Base-by-base conservation (phyloP, 2,329 filamentous ascomycete species). In the Pleomassaria siparia region DNA sequence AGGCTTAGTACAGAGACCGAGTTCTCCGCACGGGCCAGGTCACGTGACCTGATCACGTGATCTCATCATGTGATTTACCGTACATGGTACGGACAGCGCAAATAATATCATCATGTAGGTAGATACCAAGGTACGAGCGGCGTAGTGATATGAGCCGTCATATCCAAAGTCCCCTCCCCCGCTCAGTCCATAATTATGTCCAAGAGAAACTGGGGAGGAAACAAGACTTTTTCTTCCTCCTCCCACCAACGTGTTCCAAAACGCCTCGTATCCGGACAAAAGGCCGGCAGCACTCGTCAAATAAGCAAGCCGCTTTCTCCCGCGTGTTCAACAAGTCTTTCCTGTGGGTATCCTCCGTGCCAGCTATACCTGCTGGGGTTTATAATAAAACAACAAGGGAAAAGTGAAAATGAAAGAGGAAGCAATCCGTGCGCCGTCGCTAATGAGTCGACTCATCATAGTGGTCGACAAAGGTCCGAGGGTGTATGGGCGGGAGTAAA, bases 371-470 rank as follows among this genome's bases (percentile, higher is more conserved):
- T 45, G 46, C 46, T 45, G 47, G 36, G 15, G 5, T 25, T 36
- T 33, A 16, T n/a, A n/a, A n/a, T n/a, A n/a, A n/a, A n/a, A n/a
- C n/a, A n/a, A n/a, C n/a, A n/a, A n/a, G n/a, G n/a, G n/a, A n/a
- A n/a, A n/a, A n/a, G 26, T 16, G 46, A 58, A 57, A 47, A 47
- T 43, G 54, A 51, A 55, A 51, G 20, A 12, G 20, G 21, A 47
- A 56, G 15, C 46, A 51, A 54, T 37, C 61, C 54, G 46, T 58
- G 56, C 65, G 66, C 65, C 67, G 46, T 67, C 67, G 67, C 67
- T 69, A 58, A 69, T 69, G 64, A 60, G 45, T 58, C 51, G 55
- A 58, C 48, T 49, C 47, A 50, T 48, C 41, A 48, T 48, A 43
- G 60, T n/a, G n/a, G n/a, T 58, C 56, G 60, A 55, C 26, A 49